phyloP scores from a whole-genome alignment of 192 early-diverging fungal species.

The Coemansia sp. region DNA sequence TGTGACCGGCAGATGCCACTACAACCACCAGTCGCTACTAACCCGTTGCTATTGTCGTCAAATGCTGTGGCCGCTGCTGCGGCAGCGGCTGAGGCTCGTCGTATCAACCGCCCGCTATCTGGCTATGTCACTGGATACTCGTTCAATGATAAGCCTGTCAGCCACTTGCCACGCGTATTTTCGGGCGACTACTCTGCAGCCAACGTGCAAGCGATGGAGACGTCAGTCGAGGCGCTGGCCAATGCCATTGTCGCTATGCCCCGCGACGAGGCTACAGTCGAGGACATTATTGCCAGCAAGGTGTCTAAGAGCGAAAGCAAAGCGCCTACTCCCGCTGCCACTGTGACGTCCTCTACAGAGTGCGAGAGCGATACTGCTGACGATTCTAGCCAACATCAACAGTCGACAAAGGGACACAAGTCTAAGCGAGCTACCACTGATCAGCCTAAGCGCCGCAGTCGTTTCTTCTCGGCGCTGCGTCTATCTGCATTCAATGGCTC shows the following conservation, averaged over 20 bases:
- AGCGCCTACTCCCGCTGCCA: not conserved
- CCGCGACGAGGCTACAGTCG: conserved; percentile 36
- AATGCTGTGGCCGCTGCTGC: not conserved
- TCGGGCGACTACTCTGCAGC: conserved; percentile 46
- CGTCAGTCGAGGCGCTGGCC: conserved; percentile 38
- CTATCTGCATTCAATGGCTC: conserved; percentile 16
- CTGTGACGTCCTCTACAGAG: not conserved
- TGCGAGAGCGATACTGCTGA: not conserved
- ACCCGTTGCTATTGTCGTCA: not conserved
- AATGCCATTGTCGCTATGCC: conserved; percentile 33
- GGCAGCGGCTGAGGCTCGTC: not conserved
- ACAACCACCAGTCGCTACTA: not conserved
- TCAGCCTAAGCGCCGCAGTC: conserved; percentile 43
- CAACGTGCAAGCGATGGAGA: conserved; percentile 46
- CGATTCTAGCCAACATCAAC: not conserved
- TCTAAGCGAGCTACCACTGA: not conserved
- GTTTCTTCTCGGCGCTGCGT: conserved; percentile 38
- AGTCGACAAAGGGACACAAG: not conserved
- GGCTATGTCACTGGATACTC: conserved; percentile 39
- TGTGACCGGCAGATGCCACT: not conserved
- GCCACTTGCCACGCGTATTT: conserved; percentile 51
- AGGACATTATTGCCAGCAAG: conserved; percentile 49
- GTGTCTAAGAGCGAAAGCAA: conserved; percentile 9
- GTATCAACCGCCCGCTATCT: conserved; percentile 33
- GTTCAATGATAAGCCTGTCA: conserved; percentile 35